These are phyloP conservation scores for Mimosa pudica DNA, from an alignment of 306 rosid genomes.

Conservation along the genomic window DNA sequence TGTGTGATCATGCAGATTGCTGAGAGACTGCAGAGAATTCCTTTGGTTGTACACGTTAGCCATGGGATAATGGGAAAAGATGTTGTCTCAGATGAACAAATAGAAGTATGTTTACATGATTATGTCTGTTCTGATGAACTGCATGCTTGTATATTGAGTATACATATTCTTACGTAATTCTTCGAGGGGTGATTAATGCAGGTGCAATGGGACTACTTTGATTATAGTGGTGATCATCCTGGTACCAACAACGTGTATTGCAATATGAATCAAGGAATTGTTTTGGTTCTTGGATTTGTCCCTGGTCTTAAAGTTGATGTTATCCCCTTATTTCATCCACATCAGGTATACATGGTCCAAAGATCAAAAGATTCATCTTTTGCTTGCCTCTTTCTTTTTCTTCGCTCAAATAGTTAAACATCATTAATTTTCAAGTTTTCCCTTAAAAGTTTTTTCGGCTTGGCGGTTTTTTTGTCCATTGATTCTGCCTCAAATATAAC, in stretches of 20 bases:
- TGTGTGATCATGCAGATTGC: conserved; percentile 24
- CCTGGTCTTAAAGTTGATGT: conserved; percentile 32
- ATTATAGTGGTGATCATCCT: conserved; percentile 10
- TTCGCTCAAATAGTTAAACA: no score
- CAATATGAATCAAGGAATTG: not conserved
- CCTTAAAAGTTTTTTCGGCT: not conserved
- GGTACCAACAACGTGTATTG: not conserved
- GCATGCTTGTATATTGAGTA: not conserved
- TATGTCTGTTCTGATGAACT: not conserved
- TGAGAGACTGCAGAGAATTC: conserved; percentile 7
- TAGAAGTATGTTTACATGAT: conserved; percentile 9
- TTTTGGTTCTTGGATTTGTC: conserved; percentile 30
- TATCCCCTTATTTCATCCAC: conserved; percentile 8
- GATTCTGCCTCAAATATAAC: no score
- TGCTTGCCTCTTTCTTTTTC: no score
- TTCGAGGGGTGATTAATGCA: not conserved
- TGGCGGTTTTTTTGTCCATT: no score
- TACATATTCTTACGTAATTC: no score
- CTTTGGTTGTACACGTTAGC: conserved; percentile 25
- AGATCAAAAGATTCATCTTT: no score
- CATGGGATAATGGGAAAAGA: conserved; percentile 36
- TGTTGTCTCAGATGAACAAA: not conserved
- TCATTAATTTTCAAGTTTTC: not conserved
- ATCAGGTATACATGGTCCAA: not conserved
- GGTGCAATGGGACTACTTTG: conserved; percentile 32